Percentiles rank a stretch among this genome's conserved stretches.
Conservation (phyloP, 2,329 filamentous ascomycete species). For the Sphaerostilbella broomeana region DNA sequence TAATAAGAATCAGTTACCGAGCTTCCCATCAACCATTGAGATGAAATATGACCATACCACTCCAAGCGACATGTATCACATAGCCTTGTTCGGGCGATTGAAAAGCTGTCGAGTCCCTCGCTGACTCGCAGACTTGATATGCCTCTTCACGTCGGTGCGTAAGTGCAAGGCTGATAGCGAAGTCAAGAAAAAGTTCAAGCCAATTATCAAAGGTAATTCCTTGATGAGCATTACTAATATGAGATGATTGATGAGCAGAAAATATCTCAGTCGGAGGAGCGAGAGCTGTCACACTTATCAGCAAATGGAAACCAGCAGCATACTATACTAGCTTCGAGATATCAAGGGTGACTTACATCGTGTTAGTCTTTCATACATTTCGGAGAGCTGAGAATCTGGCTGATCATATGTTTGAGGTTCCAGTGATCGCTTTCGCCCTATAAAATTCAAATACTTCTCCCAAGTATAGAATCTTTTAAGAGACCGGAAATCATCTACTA, state of each 20-base stretch:
- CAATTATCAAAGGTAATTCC: conserved; percentile 77
- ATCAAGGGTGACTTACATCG: conserved; percentile 40
- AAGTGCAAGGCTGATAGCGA: conserved; percentile 69
- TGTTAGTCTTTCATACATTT: conserved; percentile 50
- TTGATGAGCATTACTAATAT: conserved; percentile 60
- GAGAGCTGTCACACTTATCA: conserved; percentile 22
- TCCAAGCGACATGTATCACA: conserved; percentile 70
- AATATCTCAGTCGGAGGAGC: conserved; percentile 27
- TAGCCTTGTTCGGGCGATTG: conserved; percentile 63
- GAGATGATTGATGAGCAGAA: too few relatives aligned
- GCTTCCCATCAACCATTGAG: neutral
- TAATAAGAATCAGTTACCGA: conserved; percentile 28
- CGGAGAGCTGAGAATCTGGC: conserved; percentile 40
- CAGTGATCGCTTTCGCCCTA: conserved; percentile 32
- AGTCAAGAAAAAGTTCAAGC: conserved; percentile 86
- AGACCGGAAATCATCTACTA: conserved; percentile 58
- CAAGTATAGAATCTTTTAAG: conserved; percentile 59
- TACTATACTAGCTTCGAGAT: too few relatives aligned
- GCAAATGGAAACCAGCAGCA: too few relatives aligned
- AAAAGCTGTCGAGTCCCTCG: conserved; percentile 76
- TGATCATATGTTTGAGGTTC: conserved; percentile 18
- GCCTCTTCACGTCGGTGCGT: conserved; percentile 61
- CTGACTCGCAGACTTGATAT: conserved; percentile 73
- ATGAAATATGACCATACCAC: conserved; percentile 45
- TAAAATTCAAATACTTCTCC: conserved; percentile 57